Conservation (phyloP, 75 land plant genomes). For the Ceratopteris richardii region DNA sequence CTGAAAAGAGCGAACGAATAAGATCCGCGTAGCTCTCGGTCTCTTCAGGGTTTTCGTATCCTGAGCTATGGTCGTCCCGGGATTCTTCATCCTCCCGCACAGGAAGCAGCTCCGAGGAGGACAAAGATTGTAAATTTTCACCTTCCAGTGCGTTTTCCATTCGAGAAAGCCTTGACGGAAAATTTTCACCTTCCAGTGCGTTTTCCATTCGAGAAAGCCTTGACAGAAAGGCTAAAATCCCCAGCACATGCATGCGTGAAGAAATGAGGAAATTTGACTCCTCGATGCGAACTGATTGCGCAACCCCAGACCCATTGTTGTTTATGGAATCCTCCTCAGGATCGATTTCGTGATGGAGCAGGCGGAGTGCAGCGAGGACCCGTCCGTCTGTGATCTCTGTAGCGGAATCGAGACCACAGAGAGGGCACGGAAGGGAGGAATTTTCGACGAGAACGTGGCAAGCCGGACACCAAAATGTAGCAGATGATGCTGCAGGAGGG, state of each 20-base stretch:
- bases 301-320: neutral
- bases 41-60: neutral
- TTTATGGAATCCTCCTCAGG: neutral
- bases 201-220: neutral
- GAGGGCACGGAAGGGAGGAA: slow-evolving; percentile 24
- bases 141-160: too few relatives aligned
- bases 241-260: neutral
- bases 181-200: too few relatives aligned
- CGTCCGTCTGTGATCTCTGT: slow-evolving; percentile 26
- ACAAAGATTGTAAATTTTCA: too few relatives aligned
- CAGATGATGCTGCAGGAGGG: neutral
- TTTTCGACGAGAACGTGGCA: slow-evolving; percentile 28
- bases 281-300: neutral
- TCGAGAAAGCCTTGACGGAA: too few relatives aligned
- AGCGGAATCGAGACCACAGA: slow-evolving; percentile 37
- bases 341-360: neutral
- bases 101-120: too few relatives aligned
- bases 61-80: too few relatives aligned
- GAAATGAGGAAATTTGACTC: neutral
- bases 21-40: neutral
- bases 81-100: too few relatives aligned
- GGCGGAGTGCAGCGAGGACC: neutral
- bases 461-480: slow-evolving; percentile 58
- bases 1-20: neutral
- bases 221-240: neutral